These are phyloP conservation scores for Macrocybe gigantea DNA, from an alignment of 768 basidiomycete genomes.

Conservation along the genomic window DNA sequence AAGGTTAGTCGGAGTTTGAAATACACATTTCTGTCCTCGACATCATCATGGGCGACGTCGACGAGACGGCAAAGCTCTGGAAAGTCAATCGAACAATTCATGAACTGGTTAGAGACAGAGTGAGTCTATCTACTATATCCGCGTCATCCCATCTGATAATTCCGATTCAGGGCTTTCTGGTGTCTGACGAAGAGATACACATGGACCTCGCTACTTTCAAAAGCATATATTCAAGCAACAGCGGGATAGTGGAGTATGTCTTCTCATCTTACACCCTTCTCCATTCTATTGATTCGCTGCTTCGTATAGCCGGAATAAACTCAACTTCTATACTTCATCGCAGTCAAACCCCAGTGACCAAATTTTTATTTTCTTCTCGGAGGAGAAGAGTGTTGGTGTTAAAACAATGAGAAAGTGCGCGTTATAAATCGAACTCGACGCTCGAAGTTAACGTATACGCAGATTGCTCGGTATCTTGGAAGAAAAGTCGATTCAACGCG, in stretches of 20 bases:
- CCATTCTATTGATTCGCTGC: conserved; percentile 11
- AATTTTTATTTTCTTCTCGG: conserved; percentile 95
- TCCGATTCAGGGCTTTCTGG: conserved; percentile 74
- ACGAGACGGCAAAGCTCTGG: conserved; percentile 88
- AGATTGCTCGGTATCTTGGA: conserved; percentile 89
- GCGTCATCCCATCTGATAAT: conserved; percentile 17
- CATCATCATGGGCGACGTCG: conserved; percentile 57
- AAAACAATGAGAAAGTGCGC: conserved; percentile 97
- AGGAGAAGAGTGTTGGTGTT: conserved; percentile 91
- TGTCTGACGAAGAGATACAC: conserved; percentile 90
- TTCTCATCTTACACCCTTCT: conserved; percentile 14
- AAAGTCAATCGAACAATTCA: conserved; percentile 95
- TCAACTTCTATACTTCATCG: conserved; percentile 88
- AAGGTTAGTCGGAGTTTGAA: conserved; percentile 54
- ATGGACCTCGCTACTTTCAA: conserved; percentile 83
- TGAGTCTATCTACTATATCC: conserved; percentile 29
- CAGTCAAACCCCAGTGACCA: conserved; percentile 61
- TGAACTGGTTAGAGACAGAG: conserved; percentile 93
- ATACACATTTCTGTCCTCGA: conserved; percentile 21
- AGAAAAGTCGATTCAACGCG: conserved; percentile 83
- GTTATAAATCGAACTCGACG: not conserved
- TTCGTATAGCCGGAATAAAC: conserved; percentile 62
- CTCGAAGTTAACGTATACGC: conserved; percentile 7
- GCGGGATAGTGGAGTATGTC: conserved; percentile 74
- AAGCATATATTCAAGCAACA: conserved; percentile 60